These are phyloP conservation scores for Cinchona pubescens DNA, from an alignment of 257 asterid genomes.

Conservation along the genomic window DNA sequence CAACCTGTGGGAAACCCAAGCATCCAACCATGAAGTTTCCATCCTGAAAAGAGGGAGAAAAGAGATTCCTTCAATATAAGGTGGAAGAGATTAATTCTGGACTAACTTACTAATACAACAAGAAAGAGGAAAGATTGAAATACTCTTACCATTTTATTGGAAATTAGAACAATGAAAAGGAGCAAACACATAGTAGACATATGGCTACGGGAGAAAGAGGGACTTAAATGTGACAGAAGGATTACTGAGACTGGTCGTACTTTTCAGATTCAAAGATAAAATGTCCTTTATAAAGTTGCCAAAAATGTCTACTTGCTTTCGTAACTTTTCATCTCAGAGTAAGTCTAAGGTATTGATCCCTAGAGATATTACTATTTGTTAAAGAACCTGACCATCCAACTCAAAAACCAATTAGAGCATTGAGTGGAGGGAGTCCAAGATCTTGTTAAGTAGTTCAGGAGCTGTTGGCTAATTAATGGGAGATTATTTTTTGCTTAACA, in stretches of 20 bases:
- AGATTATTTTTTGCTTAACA: no score
- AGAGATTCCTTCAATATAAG: not conserved
- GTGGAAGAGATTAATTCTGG: not conserved
- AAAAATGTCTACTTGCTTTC: not conserved
- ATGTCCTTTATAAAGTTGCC: not conserved
- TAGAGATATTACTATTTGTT: not conserved
- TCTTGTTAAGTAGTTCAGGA: no score
- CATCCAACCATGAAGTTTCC: slow-evolving; percentile 99
- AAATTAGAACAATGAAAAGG: not conserved
- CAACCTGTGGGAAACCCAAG: slow-evolving; percentile 87
- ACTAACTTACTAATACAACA: not conserved
- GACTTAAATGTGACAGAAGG: not conserved
- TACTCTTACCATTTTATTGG: not conserved
- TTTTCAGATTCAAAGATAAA: not conserved
- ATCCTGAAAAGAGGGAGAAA: slow-evolving; percentile 57
- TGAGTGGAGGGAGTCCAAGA: no score
- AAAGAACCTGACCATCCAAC: no score
- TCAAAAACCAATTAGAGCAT: no score
- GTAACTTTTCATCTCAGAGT: no score
- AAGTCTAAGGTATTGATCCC: not conserved
- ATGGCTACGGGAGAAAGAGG: not conserved
- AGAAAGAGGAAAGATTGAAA: not conserved
- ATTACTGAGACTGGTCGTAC: not conserved
- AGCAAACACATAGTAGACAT: not conserved
- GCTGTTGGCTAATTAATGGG: not conserved